These are phyloP conservation scores for Fusarium gaditjirri DNA, from an alignment of 2,329 filamentous ascomycete species.

Conservation along the genomic window DNA sequence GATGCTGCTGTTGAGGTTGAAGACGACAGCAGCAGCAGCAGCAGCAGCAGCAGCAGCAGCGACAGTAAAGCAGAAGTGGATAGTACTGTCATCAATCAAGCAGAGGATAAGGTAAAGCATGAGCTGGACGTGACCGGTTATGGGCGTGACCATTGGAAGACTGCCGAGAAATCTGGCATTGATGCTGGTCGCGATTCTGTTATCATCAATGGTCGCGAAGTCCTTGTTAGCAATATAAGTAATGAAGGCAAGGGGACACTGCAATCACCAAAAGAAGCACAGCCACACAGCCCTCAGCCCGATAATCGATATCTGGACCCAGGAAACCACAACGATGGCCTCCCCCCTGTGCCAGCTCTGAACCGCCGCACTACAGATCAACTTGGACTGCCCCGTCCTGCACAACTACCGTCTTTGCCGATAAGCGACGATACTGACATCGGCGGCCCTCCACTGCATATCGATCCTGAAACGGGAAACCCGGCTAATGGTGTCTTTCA, in stretches of 20 bases:
- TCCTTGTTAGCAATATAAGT: slow-evolving; percentile 72
- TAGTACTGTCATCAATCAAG: slow-evolving; percentile 46
- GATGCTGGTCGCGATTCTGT: slow-evolving; percentile 77
- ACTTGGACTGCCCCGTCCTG: slow-evolving; percentile 73
- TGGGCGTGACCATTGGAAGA: slow-evolving; percentile 79
- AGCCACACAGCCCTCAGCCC: slow-evolving; percentile 38
- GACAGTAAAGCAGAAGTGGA: slow-evolving; percentile 2
- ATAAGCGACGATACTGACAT: slow-evolving; percentile 83
- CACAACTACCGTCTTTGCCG: slow-evolving; percentile 77
- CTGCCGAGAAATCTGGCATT: slow-evolving; percentile 68
- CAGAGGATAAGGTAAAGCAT: slow-evolving; percentile 71
- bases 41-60: slow-evolving; percentile 18
- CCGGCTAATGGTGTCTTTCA: slow-evolving; percentile 58
- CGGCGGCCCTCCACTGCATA: slow-evolving; percentile 74
- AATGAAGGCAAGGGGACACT: slow-evolving; percentile 72
- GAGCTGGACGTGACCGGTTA: slow-evolving; percentile 81
- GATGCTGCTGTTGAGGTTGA: slow-evolving; percentile 53
- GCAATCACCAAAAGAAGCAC: slow-evolving; percentile 52
- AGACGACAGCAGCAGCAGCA: slow-evolving; percentile 29
- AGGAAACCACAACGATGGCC: slow-evolving; percentile 55
- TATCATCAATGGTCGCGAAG: slow-evolving; percentile 74
- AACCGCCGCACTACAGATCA: slow-evolving; percentile 72
- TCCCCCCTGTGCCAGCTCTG: slow-evolving; percentile 69
- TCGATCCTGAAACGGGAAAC: slow-evolving; percentile 62
- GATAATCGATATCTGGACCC: slow-evolving; percentile 49